These are phyloP conservation scores for Backusella luteola DNA, from an alignment of 192 early-diverging fungal genomes.

Conservation along the genomic window DNA sequence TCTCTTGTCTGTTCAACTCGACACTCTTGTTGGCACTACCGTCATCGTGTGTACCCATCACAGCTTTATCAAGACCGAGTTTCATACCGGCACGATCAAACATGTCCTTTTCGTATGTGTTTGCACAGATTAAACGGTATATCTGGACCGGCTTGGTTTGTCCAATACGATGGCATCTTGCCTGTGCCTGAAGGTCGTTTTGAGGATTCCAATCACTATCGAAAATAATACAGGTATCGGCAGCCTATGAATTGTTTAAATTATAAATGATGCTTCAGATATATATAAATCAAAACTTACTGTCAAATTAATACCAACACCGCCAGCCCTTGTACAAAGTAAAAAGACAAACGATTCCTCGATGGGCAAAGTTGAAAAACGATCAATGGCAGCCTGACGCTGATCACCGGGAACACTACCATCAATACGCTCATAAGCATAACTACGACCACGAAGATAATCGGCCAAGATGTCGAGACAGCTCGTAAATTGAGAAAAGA, in stretches of 20 bases:
- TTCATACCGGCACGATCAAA: constrained; percentile 89
- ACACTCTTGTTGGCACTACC: constrained; percentile 43
- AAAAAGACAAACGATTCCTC: constrained; percentile 83
- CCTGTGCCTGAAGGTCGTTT: constrained; percentile 86
- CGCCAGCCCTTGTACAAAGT: constrained; percentile 83
- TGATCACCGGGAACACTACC: constrained; percentile 74
- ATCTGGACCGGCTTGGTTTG: constrained; percentile 84
- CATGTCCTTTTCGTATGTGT: constrained; percentile 89
- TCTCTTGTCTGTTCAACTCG: constrained; percentile 69
- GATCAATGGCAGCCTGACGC: constrained; percentile 84
- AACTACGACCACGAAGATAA: constrained; percentile 71
- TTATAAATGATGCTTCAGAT: not conserved
- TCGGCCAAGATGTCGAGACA: constrained; percentile 78
- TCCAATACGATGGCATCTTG: constrained; percentile 83
- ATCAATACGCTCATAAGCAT: constrained; percentile 80
- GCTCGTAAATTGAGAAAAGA: constrained; percentile 86
- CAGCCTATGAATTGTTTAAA: constrained; percentile 45
- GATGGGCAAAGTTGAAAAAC: constrained; percentile 65
- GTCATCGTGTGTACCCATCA: constrained; percentile 57
- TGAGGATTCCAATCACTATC: constrained; percentile 91
- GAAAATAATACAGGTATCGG: constrained; percentile 87
- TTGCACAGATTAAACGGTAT: constrained; percentile 73
- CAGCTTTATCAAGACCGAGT: constrained; percentile 76
- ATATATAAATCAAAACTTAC: constrained; percentile 13
- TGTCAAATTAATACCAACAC: constrained; percentile 87